These are phyloP conservation scores for Colletotrichum lentis DNA, from an alignment of 2,329 filamentous ascomycete species.

Conservation along the genomic window DNA sequence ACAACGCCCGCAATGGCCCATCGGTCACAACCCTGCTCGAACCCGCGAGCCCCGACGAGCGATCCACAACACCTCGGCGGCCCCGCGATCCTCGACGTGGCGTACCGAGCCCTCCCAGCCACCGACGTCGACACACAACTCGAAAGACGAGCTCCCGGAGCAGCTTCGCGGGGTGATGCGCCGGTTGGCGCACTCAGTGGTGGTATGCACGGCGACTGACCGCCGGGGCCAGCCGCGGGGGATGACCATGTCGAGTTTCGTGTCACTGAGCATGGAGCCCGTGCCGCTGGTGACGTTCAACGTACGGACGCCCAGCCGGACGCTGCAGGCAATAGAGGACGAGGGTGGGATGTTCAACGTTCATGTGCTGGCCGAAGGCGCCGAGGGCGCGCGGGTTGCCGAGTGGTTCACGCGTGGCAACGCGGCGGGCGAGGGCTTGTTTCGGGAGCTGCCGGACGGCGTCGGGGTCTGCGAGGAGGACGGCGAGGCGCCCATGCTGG, in stretches of 20 bases:
- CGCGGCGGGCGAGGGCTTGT: slow-evolving; percentile 47
- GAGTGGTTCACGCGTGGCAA: slow-evolving; percentile 63
- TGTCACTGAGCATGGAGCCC: slow-evolving; percentile 62
- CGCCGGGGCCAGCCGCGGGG: slow-evolving; percentile 50
- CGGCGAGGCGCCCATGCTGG: slow-evolving; percentile 53
- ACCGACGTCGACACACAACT: slow-evolving; percentile 49
- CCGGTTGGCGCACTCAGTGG: slow-evolving; percentile 61
- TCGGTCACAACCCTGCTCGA: neutral
- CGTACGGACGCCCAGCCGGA: slow-evolving; percentile 63
- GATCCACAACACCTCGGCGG: slow-evolving; percentile 16
- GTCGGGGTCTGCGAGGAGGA: slow-evolving; percentile 36
- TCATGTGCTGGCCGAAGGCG: slow-evolving; percentile 61
- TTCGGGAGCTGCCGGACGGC: slow-evolving; percentile 47
- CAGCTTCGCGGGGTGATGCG: slow-evolving; percentile 63
- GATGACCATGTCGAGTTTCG: slow-evolving; percentile 69
- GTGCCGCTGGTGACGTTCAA: slow-evolving; percentile 65
- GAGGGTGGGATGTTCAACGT: slow-evolving; percentile 60
- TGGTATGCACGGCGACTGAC: slow-evolving; percentile 63
- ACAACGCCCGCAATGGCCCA: neutral
- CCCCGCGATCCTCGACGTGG: slow-evolving; percentile 42
- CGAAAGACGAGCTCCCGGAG: slow-evolving; percentile 44
- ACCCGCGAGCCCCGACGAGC: slow-evolving; percentile 15
- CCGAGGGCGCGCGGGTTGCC: slow-evolving; percentile 58
- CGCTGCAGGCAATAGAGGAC: slow-evolving; percentile 58
- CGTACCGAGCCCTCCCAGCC: slow-evolving; percentile 44